Percentiles rank a stretch among this genome's conserved stretches.
Evolutionary conservation across 2,329 filamentous ascomycete species (phyloP).

Genomic region (Endothia cerciana): DNA sequence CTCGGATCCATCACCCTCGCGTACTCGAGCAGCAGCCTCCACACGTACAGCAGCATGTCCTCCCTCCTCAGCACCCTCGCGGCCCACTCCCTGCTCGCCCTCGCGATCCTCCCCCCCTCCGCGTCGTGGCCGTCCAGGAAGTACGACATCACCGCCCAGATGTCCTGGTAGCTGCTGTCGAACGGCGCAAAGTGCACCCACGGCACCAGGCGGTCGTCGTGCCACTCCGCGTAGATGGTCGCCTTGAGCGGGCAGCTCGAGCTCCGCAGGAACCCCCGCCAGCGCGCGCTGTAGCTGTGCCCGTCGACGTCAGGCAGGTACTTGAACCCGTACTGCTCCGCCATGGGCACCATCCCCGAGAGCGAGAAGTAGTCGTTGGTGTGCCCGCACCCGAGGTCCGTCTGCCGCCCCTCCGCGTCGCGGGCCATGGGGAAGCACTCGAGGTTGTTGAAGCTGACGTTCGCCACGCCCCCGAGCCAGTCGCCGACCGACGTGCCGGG

Average conservation of each 20-base stretch:
- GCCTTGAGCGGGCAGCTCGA: conserved; percentile 71
- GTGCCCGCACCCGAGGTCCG: conserved; percentile 43
- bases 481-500: conserved; percentile 41
- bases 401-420: conserved; percentile 23
- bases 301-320: conserved; percentile 74
- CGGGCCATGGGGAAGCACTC: conserved; percentile 41
- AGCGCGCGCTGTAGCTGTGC: conserved; percentile 64
- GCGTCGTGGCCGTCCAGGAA: conserved; percentile 61
- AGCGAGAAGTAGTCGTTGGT: conserved; percentile 42
- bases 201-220: conserved; percentile 68
- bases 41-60: conserved; percentile 70
- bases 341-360: conserved; percentile 44
- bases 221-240: conserved; percentile 76
- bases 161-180: conserved; percentile 68
- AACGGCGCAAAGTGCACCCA: conserved; percentile 77
- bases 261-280: conserved; percentile 64
- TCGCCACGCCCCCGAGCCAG: conserved; percentile 45
- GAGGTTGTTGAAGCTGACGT: conserved; percentile 48
- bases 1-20: conserved; percentile 53
- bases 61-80: conserved; percentile 63
- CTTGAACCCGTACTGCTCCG: conserved; percentile 59
- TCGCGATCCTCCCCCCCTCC: conserved; percentile 62
- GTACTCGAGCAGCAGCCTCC: conserved; percentile 63
- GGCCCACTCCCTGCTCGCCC: conserved; percentile 63
- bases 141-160: conserved; percentile 68